Evolutionary conservation across 176 grass and related monocot species (phyloP).

Genomic region (Musa itinerans): DNA sequence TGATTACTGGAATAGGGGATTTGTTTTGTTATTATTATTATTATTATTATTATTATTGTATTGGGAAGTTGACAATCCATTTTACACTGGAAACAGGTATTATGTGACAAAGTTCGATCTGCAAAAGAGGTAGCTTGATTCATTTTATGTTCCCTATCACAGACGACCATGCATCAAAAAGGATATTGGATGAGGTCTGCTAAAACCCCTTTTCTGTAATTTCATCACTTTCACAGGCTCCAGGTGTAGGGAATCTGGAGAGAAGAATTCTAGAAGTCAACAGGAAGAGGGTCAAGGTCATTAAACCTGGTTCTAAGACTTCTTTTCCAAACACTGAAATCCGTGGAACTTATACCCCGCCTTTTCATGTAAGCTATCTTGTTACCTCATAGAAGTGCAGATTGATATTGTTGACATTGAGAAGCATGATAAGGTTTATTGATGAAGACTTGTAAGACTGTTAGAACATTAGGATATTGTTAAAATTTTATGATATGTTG

Average conservation of each 20-base stretch:
- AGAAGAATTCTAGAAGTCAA: conserved; percentile 83
- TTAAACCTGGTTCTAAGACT: conserved; percentile 92
- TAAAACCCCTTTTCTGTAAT: not conserved
- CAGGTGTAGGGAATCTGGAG: conserved; percentile 72
- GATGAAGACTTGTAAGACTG: too few relatives aligned
- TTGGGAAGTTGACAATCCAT: not conserved
- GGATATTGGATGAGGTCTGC: not conserved
- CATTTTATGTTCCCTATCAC: conserved; percentile 1
- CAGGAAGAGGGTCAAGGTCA: conserved; percentile 80
- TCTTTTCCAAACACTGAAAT: conserved; percentile 73
- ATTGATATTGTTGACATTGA: too few relatives aligned
- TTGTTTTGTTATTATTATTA: not conserved
- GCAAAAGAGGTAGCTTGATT: conserved; percentile 50
- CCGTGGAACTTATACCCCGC: conserved; percentile 69
- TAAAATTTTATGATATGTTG: too few relatives aligned
- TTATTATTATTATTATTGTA: not conserved
- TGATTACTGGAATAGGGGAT: not conserved
- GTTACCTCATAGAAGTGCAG: not conserved
- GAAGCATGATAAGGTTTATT: too few relatives aligned
- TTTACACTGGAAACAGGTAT: too few relatives aligned
- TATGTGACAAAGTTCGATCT: conserved; percentile 1
- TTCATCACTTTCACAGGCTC: conserved; percentile 36
- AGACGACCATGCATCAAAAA: not conserved
- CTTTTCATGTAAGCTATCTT: conserved; percentile 67
- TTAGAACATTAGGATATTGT: too few relatives aligned